These are phyloP conservation scores for Colletotrichum orchidophilum DNA, from an alignment of 2,329 filamentous ascomycete species.

Conservation along the genomic window DNA sequence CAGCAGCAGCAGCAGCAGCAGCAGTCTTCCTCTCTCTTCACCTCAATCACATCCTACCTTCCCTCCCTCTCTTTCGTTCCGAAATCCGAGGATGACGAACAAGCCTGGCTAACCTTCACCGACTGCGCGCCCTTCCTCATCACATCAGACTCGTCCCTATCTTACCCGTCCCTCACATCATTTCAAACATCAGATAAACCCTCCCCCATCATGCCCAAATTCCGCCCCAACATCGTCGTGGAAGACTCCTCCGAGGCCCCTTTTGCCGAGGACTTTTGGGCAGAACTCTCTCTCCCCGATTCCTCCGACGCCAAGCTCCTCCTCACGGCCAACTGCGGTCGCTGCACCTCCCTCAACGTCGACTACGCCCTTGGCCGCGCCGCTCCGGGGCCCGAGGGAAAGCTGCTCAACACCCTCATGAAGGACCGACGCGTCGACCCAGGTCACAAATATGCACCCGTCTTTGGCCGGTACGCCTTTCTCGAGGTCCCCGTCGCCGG, in stretches of 20 bases:
- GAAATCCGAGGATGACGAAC: slow-evolving; percentile 38
- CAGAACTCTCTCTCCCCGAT: slow-evolving; percentile 59
- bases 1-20: background rate
- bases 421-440: slow-evolving; percentile 74
- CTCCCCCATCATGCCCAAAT: slow-evolving; percentile 67
- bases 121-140: slow-evolving; percentile 82
- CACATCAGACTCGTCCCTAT: slow-evolving; percentile 74
- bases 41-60: slow-evolving; percentile 47
- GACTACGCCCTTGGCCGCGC: slow-evolving; percentile 73
- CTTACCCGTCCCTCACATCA: slow-evolving; percentile 66
- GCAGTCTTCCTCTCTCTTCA: slow-evolving; percentile 29
- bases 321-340: slow-evolving; percentile 75
- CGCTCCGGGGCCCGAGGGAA: slow-evolving; percentile 65
- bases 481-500: slow-evolving; percentile 42
- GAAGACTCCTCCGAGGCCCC: slow-evolving; percentile 65
- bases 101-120: slow-evolving; percentile 72
- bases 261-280: slow-evolving; percentile 81
- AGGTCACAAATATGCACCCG: slow-evolving; percentile 73
- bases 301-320: slow-evolving; percentile 51
- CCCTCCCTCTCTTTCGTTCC: slow-evolving; percentile 19
- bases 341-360: slow-evolving; percentile 77
- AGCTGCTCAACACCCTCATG: slow-evolving; percentile 75
- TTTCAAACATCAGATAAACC: slow-evolving; percentile 54
- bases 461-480: slow-evolving; percentile 80
- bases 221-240: slow-evolving; percentile 78